Base-by-base conservation (phyloP, 2,329 filamentous ascomycete genomes). In the Blastomyces emzantsi region DNA sequence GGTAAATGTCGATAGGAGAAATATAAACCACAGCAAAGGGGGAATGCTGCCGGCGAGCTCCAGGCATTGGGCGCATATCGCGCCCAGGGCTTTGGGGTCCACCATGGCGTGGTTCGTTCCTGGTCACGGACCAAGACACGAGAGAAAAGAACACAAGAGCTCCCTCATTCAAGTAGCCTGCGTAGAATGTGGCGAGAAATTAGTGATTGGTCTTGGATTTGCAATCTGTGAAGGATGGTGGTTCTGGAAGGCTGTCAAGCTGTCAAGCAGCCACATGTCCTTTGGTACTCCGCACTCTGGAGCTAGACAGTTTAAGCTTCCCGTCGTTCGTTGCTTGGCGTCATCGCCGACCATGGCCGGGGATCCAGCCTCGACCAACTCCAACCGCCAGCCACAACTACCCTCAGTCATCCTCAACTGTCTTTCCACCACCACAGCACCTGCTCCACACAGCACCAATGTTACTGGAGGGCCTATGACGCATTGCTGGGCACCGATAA, bases 21-120 rank as follows among this genome's bases (percentile, higher is more conserved):
- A 67, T 19, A 66, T 66, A 11, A 76, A 60, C 47, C 76, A 64
- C 52, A 76, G 66, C 45, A 67, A 65, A 36, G 67, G 58, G 39
- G 75, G 75, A 49, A 74, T 68, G 13, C 67, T 67, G 43, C 67
- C 66, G 47, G 73, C 62, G n/a, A 70, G 64, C 41, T 70, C 63
- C n/a, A 71, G 64, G 68, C 75, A 76, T 57, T 73, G 70, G 51
- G 69, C 67, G 68, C 74, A 76, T 59, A 73, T 63, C 39, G 66
- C 66, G 41, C 66, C 63, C 25, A 67, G 25, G 36, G 28, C 56
- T 13, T 43, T 22, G 25, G 45, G 33, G 51, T 45, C 60, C 55
- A 58, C 43, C 56, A 64, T 66, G 15, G 47, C 25, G 28, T 52
- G 59, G 17, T 51, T 33, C 28, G 43, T 61, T 52, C 59, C 28